These are phyloP conservation scores for Cadophora sp. DNA, from an alignment of 2,329 filamentous ascomycete genomes.

Conservation along the genomic window DNA sequence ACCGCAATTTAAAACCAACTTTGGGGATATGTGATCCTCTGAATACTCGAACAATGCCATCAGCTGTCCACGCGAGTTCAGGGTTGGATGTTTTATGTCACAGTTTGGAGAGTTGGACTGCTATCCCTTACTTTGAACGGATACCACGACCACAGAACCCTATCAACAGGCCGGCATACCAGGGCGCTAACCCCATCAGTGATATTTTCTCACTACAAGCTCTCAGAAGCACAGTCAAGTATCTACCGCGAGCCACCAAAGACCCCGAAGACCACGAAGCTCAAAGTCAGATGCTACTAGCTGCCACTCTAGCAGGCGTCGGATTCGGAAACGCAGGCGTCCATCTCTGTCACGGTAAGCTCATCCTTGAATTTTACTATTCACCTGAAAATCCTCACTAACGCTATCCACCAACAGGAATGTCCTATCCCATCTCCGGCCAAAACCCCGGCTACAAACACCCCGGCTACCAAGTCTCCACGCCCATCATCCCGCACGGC, in stretches of 20 bases:
- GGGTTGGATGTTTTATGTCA: slow-evolving; percentile 96
- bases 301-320: slow-evolving; percentile 91
- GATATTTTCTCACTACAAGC: slow-evolving; percentile 96
- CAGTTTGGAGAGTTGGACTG: slow-evolving; percentile 95
- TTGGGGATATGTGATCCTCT: slow-evolving; percentile 85
- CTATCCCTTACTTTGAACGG: slow-evolving; percentile 91
- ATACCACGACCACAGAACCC: slow-evolving; percentile 86
- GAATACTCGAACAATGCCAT: slow-evolving; percentile 95
- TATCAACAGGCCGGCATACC: slow-evolving; percentile 89
- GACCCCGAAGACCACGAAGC: slow-evolving; percentile 93
- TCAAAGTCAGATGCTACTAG: slow-evolving; percentile 93
- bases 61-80: slow-evolving; percentile 88
- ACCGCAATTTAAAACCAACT: slow-evolving; percentile 93
- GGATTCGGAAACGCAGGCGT: slow-evolving; percentile 98
- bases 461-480: slow-evolving; percentile 78
- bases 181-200: slow-evolving; percentile 96
- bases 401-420: slow-evolving; percentile 57
- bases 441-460: slow-evolving; percentile 94
- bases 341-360: slow-evolving; percentile 73
- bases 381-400: not conserved
- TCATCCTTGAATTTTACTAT: not conserved
- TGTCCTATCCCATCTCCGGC: slow-evolving; percentile 97
- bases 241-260: slow-evolving; percentile 84
- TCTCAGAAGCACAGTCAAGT: slow-evolving; percentile 84
- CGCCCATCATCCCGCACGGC: slow-evolving; percentile 90